A percentile compares a stretch with the other conserved stretches of the same genome.
Evolutionary conservation across 306 rosid genomes (phyloP).

Genomic region (Ormosia emarginata): DNA sequence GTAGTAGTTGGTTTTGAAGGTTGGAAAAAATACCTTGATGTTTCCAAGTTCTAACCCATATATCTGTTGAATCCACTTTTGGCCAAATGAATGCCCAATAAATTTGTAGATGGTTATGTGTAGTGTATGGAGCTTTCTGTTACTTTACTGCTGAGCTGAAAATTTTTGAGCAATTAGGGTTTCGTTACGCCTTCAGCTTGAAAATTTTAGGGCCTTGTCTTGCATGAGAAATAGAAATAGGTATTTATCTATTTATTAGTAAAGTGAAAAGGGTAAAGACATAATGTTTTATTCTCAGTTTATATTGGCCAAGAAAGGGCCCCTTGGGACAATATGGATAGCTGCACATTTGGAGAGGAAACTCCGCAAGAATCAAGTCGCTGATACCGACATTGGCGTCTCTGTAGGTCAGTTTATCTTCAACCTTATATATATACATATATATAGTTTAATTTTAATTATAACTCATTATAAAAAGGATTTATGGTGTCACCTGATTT

Average conservation of each 20-base stretch:
- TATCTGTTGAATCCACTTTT: neutral
- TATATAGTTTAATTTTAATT: too few relatives aligned
- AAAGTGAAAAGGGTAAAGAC: slow-evolving; percentile 26
- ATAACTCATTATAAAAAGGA: too few relatives aligned
- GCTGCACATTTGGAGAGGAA: slow-evolving; percentile 99
- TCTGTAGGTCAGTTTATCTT: slow-evolving; percentile 99
- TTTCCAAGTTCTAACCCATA: neutral
- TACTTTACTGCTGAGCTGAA: neutral
- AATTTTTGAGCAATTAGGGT: slow-evolving; percentile 5
- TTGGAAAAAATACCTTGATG: neutral
- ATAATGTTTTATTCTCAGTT: slow-evolving; percentile 99
- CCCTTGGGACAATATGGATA: slow-evolving; percentile 99
- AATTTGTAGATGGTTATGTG: neutral
- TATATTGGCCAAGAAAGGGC: slow-evolving; percentile 98
- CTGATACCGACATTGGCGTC: slow-evolving; percentile 95
- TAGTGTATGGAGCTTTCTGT: neutral
- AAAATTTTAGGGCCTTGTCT: neutral
- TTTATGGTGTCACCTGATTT: too few relatives aligned
- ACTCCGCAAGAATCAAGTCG: slow-evolving; percentile 97
- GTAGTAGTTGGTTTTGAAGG: too few relatives aligned
- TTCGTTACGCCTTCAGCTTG: neutral
- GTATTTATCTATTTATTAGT: too few relatives aligned
- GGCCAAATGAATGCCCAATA: neutral
- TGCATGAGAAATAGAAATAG: neutral
- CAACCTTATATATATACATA: too few relatives aligned